These are phyloP conservation scores for Beauveria brongniartii DNA, from an alignment of 2,329 filamentous ascomycete genomes.

Conservation along the genomic window DNA sequence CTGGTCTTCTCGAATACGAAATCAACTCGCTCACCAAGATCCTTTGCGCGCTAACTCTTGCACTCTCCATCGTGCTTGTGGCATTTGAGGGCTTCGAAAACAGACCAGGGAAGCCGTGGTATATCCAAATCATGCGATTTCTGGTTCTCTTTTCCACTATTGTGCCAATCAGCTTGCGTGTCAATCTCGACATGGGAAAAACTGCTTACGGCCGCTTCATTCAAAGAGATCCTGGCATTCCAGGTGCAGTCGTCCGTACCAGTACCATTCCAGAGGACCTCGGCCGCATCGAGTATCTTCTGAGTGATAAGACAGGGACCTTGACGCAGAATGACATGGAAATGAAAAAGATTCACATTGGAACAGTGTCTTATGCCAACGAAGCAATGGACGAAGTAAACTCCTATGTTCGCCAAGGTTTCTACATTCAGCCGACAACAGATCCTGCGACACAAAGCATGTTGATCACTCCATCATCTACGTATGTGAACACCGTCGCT, in stretches of 20 bases:
- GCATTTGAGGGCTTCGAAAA: slow-evolving; percentile 74
- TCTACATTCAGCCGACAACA: slow-evolving; percentile 46
- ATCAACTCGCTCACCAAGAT: slow-evolving; percentile 98
- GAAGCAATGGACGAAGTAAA: slow-evolving; percentile 98
- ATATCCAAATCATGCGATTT: slow-evolving; percentile 96
- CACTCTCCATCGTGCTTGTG: slow-evolving; percentile 80
- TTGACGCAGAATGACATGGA: slow-evolving; percentile 98
- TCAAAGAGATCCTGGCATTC: slow-evolving; percentile 81
- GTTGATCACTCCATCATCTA: slow-evolving; percentile 70
- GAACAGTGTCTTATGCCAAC: slow-evolving; percentile 95
- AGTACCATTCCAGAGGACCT: slow-evolving; percentile 97
- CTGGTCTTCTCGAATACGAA: slow-evolving; percentile 85
- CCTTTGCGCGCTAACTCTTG: slow-evolving; percentile 77
- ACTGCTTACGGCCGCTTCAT: slow-evolving; percentile 95
- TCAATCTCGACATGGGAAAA: slow-evolving; percentile 96
- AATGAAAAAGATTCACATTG: slow-evolving; percentile 96
- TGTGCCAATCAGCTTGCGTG: slow-evolving; percentile 90
- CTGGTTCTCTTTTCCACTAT: slow-evolving; percentile 98
- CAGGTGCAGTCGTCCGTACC: slow-evolving; percentile 85
- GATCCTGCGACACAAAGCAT: slow-evolving; percentile 35
- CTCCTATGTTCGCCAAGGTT: slow-evolving; percentile 78
- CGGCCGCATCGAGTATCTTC: slow-evolving; percentile 87
- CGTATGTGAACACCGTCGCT: slow-evolving; percentile 52
- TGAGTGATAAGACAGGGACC: slow-evolving; percentile 98
- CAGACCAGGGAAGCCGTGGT: slow-evolving; percentile 66